A percentile compares a stretch with the other conserved stretches of the same genome.
These are phyloP conservation scores for Parasitella parasitica DNA, from an alignment of 371 early-diverging fungal species.

Conservation along the genomic window DNA sequence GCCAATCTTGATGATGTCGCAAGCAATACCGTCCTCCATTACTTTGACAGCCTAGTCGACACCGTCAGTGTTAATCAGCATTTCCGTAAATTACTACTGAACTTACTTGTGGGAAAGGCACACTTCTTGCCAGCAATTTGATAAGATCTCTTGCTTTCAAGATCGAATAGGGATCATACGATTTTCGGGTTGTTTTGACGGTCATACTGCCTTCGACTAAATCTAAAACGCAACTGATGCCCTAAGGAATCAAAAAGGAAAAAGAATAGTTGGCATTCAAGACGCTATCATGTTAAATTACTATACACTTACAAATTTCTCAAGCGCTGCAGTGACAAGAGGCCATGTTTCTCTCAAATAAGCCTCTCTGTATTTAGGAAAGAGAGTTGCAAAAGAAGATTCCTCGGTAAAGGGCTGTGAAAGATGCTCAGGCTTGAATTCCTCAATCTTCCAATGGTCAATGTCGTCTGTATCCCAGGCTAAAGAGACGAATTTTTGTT, in stretches of 20 bases:
- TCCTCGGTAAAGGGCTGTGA: constrained; percentile 90
- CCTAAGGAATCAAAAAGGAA: constrained; percentile 52
- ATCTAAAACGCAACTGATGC: constrained; percentile 92
- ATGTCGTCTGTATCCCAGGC: constrained; percentile 95
- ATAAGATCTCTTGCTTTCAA: constrained; percentile 97
- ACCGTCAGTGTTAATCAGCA: background rate
- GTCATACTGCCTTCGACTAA: constrained; percentile 97
- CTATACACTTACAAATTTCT: constrained; percentile 62
- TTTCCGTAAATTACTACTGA: background rate
- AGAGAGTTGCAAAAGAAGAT: constrained; percentile 96
- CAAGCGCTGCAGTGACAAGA: constrained; percentile 87
- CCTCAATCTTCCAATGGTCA: constrained; percentile 93
- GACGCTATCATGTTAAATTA: background rate
- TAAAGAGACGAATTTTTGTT: background rate
- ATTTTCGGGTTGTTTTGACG: constrained; percentile 96
- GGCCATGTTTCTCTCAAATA: constrained; percentile 96
- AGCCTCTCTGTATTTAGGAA: constrained; percentile 97
- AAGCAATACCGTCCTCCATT: constrained; percentile 92
- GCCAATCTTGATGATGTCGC: constrained; percentile 98
- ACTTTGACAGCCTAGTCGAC: constrained; percentile 73
- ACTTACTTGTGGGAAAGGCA: constrained; percentile 89
- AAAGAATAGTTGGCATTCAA: background rate
- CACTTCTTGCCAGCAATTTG: constrained; percentile 94
- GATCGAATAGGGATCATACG: constrained; percentile 97
- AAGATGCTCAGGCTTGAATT: constrained; percentile 84